Base-by-base conservation (phyloP, 2,329 filamentous ascomycete species). In the Colletotrichum spinosum region DNA sequence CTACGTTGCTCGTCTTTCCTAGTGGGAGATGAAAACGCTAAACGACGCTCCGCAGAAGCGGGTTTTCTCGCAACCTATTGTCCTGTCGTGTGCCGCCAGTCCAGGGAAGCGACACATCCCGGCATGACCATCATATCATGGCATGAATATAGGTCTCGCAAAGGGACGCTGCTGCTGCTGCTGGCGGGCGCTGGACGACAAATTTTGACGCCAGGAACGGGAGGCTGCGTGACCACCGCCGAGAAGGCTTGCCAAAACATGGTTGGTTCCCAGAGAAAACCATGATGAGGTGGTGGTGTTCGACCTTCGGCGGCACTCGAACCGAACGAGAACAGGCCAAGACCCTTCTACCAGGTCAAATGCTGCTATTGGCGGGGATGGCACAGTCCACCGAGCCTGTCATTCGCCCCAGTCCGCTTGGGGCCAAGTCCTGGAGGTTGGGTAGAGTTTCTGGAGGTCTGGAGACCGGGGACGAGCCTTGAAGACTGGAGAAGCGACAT, bases 281-380 rank as follows among this genome's bases (percentile, higher is more conserved):
- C 25, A 25, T 25, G 25, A 25, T 25, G 25, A 25, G 25, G 25
- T 25, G 25, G 25, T 25, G 25, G 25, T 25, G 25, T 25, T 25
- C 25, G 25, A 25, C 25, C 25, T 53, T 74, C 73, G 71, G 72
- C 68, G 72, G 65, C 68, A 71, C 69, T 72, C 64, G 68, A 70
- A 68, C 72, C 68, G 70, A 72, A 65, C 60, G 50, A 69, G 53
- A 48, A 48, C 25, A 59, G 53, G 55, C 51, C 52, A 59, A 61
- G 52, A 34, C 33, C 42, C 39, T 42, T 51, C 50, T 39, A 50
- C 49, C 64, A 64, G 59, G 60, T 45, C 54, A 46, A 44, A 48
- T 39, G 59, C 33, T 56, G 17, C 9, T 60, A 56, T 65, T 66
- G 66, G 65, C 55, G 35, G 50, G 66, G 66, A 62, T 68, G 67